Evolutionary conservation across 1,284 basidiomycete species (phyloP).

Genomic region (Sanghuangporus weigelae): DNA sequence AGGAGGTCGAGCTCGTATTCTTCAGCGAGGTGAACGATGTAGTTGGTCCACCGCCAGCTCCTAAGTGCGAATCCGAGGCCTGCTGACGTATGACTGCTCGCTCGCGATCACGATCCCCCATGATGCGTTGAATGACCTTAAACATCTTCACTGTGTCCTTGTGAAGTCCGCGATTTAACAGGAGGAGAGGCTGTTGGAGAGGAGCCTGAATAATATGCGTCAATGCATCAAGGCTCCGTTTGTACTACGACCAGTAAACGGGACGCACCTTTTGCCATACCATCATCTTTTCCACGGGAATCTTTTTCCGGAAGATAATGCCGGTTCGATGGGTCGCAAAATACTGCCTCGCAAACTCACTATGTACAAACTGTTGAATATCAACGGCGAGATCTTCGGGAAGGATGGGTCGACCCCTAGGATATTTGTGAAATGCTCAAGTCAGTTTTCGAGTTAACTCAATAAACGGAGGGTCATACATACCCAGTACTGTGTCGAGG

Average conservation of each 20-base stretch:
- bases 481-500: slow-evolving; percentile 15
- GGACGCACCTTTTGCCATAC: slow-evolving; percentile 74
- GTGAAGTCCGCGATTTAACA: slow-evolving; percentile 58
- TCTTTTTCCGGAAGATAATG: slow-evolving; percentile 73
- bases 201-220: slow-evolving; percentile 39
- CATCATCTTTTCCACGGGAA: slow-evolving; percentile 83
- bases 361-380: slow-evolving; percentile 80
- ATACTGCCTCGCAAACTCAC: slow-evolving; percentile 79
- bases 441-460: neutral
- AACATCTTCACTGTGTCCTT: slow-evolving; percentile 80
- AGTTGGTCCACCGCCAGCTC: slow-evolving; percentile 28
- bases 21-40: slow-evolving; percentile 25
- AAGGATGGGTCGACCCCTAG: slow-evolving; percentile 61
- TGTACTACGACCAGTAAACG: neutral
- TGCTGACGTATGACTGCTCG: slow-evolving; percentile 43
- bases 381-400: slow-evolving; percentile 75
- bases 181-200: slow-evolving; percentile 68
- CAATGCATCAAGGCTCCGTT: neutral
- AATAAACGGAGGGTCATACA: neutral
- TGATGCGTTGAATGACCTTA: slow-evolving; percentile 84
- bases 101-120: slow-evolving; percentile 84
- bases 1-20: slow-evolving; percentile 52
- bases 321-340: slow-evolving; percentile 86
- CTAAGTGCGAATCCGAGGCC: slow-evolving; percentile 28
- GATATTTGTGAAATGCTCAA: slow-evolving; percentile 6